A percentile compares a stretch with the other conserved stretches of the same genome.
These are phyloP conservation scores for Cajanus cajan DNA, from an alignment of 306 rosid genomes.

Conservation along the genomic window DNA sequence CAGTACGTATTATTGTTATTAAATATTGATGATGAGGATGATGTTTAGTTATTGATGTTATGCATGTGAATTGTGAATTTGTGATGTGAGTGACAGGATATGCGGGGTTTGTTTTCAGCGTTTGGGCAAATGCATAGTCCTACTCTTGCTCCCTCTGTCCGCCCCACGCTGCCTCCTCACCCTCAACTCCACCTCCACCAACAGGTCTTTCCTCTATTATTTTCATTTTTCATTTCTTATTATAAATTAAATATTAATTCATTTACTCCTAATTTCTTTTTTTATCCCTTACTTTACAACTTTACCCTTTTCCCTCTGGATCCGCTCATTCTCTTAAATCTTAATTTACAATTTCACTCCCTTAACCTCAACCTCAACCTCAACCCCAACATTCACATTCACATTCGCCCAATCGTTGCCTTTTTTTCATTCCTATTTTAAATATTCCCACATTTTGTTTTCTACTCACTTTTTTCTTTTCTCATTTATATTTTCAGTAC, in stretches of 20 bases:
- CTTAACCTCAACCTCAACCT: not conserved
- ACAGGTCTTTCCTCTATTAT: no score
- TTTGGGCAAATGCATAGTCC: constrained; percentile 71
- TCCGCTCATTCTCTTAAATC: constrained; percentile 2
- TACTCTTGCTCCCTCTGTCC: constrained; percentile 47
- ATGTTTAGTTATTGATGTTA: no score
- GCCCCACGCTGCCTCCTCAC: constrained; percentile 57
- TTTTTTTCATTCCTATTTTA: constrained; percentile 16
- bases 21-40: no score
- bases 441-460: constrained; percentile 11
- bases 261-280: constrained; percentile 2
- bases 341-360: constrained; percentile 21
- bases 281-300: constrained; percentile 24
- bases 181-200: constrained; percentile 52
- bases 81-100: no score
- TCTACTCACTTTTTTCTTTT: not conserved
- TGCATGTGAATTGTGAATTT: no score
- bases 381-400: no score
- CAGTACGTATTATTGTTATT: constrained; percentile 18
- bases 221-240: constrained; percentile 20
- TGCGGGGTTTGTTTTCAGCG: constrained; percentile 61
- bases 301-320: constrained; percentile 17
- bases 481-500: not conserved
- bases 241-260: not conserved
- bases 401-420: constrained; percentile 27